phyloP scores from a whole-genome alignment of 2,329 filamentous ascomycete genomes.

The Huntiella omanensis region DNA sequence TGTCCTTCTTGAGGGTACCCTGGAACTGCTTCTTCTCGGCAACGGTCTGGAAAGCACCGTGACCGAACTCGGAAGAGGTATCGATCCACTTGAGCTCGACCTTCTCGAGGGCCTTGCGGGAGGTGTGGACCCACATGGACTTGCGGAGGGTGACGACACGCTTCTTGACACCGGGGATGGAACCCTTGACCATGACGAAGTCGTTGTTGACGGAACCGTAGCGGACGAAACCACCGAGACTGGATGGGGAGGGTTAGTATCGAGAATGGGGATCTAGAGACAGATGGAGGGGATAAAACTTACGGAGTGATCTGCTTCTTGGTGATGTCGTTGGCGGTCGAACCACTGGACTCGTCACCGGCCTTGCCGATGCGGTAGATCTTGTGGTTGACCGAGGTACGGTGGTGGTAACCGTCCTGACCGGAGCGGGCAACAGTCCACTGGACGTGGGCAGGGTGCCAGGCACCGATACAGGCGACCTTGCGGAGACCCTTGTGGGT shows the following conservation, averaged over 20 bases:
- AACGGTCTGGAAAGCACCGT: slow-evolving; percentile 97
- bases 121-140: slow-evolving; percentile 96
- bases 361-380: slow-evolving; percentile 96
- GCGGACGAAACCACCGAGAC: slow-evolving; percentile 96
- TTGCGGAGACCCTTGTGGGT: slow-evolving; percentile 99
- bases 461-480: slow-evolving; percentile 99
- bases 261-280: slow-evolving; percentile 15
- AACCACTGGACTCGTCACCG: slow-evolving; percentile 74
- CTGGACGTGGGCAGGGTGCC: slow-evolving; percentile 99
- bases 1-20: slow-evolving; percentile 99
- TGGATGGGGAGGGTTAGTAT: slow-evolving; percentile 20
- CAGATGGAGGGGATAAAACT: slow-evolving; percentile 25
- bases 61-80: slow-evolving; percentile 98
- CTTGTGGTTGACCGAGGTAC: slow-evolving; percentile 99
- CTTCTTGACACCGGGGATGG: slow-evolving; percentile 97
- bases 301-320: slow-evolving; percentile 99
- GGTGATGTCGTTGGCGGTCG: slow-evolving; percentile 88
- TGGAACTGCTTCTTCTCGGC: slow-evolving; percentile 96
- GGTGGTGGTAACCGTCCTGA: slow-evolving; percentile 99
- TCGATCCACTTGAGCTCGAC: slow-evolving; percentile 99
- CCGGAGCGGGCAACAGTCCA: slow-evolving; percentile 99
- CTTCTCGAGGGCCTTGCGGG: slow-evolving; percentile 92
- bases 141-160: slow-evolving; percentile 96
- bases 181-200: slow-evolving; percentile 95
- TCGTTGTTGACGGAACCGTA: slow-evolving; percentile 99